Percentiles rank a stretch among this genome's conserved stretches.
Conservation (phyloP, 1,284 basidiomycete species). For the Fomes fomentarius region DNA sequence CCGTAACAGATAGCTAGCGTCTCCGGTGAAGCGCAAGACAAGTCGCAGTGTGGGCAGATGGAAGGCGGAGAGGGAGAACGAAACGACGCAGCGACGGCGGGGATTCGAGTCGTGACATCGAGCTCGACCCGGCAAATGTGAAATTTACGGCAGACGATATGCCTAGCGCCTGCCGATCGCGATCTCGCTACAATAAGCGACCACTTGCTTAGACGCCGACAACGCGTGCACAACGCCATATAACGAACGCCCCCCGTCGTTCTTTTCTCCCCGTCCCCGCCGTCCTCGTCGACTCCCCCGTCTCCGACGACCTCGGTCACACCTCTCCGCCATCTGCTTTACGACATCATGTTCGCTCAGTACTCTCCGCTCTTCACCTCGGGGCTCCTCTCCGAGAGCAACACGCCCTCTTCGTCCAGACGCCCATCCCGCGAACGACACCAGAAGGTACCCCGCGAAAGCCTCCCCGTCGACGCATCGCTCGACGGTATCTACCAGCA, state of each 20-base stretch:
- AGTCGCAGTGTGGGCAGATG: background rate
- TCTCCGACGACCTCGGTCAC: slow-evolving; percentile 7
- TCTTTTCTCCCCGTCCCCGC: slow-evolving; percentile 5
- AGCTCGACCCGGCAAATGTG: slow-evolving; percentile 7
- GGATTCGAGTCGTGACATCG: background rate
- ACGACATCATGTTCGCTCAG: slow-evolving; percentile 36
- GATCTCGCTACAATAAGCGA: slow-evolving; percentile 7
- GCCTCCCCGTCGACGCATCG: slow-evolving; percentile 43
- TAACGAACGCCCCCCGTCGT: slow-evolving; percentile 12
- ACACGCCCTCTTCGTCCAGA: slow-evolving; percentile 34
- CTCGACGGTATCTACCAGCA: slow-evolving; percentile 30
- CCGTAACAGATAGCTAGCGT: background rate
- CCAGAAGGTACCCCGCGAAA: slow-evolving; percentile 33
- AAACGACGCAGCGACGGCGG: background rate
- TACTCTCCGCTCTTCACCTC: slow-evolving; percentile 66
- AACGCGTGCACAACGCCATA: slow-evolving; percentile 12
- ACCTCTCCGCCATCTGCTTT: background rate
- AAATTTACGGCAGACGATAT: slow-evolving; percentile 22
- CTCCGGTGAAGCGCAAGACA: background rate
- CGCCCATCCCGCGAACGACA: slow-evolving; percentile 35
- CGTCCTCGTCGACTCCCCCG: slow-evolving; percentile 13
- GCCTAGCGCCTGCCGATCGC: slow-evolving; percentile 9
- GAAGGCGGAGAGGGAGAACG: background rate
- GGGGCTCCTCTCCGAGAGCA: slow-evolving; percentile 49
- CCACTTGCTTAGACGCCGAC: slow-evolving; percentile 13